phyloP scores from a whole-genome alignment of 2,329 filamentous ascomycete genomes.

The Rhynchosporium agropyri region DNA sequence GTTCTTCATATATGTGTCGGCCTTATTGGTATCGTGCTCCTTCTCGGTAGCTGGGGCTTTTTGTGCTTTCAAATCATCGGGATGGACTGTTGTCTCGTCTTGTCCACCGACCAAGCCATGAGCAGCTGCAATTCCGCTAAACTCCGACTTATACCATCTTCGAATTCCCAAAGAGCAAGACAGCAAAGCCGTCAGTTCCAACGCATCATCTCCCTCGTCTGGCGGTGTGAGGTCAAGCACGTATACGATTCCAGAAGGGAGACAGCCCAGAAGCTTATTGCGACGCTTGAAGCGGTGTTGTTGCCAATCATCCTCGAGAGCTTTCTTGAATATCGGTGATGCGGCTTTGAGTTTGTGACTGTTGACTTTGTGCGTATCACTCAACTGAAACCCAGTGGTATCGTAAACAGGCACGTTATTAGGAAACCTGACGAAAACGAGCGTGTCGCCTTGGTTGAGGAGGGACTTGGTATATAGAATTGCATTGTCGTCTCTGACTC shows the following conservation, averaged over 20 bases:
- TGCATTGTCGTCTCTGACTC: conserved; percentile 26
- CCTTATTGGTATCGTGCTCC: background rate
- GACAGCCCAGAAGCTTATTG: conserved; percentile 32
- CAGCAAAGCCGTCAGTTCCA: conserved; percentile 59
- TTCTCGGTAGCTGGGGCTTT: background rate
- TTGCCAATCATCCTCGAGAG: conserved; percentile 49
- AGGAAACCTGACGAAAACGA: conserved; percentile 46
- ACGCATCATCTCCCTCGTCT: conserved; percentile 62
- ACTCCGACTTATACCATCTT: conserved; percentile 53
- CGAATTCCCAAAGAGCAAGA: conserved; percentile 59
- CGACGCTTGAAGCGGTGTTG: conserved; percentile 46
- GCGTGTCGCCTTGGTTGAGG: conserved; percentile 46
- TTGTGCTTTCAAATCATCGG: background rate
- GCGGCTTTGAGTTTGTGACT: conserved; percentile 52
- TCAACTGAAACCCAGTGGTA: conserved; percentile 34
- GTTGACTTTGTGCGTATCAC: conserved; percentile 49
- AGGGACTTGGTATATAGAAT: conserved; percentile 31
- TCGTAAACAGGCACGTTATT: conserved; percentile 40
- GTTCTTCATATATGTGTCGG: background rate
- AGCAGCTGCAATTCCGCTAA: conserved; percentile 45
- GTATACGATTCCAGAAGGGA: conserved; percentile 54
- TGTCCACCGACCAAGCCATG: conserved; percentile 49
- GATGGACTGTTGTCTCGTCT: conserved; percentile 45
- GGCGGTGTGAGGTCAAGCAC: conserved; percentile 66
- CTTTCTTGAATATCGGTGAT: conserved; percentile 51